A percentile compares a stretch with the other conserved stretches of the same genome.
Evolutionary conservation across 164 flowering plant genomes (phyloP).

Genomic region (Aristolochia contorta): DNA sequence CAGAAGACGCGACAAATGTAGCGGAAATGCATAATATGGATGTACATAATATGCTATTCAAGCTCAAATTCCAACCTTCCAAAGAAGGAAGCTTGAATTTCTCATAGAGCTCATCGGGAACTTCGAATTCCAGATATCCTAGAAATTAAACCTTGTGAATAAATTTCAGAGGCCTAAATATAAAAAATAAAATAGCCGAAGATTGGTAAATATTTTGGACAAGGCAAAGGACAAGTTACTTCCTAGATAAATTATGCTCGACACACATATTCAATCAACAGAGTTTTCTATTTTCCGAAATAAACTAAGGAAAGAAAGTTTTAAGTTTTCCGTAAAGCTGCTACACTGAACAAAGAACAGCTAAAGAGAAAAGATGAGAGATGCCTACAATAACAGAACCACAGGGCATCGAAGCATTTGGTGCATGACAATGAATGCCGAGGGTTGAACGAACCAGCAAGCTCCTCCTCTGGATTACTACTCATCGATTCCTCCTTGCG

Average conservation of each 20-base stretch:
- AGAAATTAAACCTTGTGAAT: not conserved
- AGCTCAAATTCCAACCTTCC: not conserved
- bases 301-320: not conserved
- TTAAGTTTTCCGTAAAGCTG: no score
- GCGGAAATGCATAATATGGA: not conserved
- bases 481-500: no score
- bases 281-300: not conserved
- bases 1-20: not conserved
- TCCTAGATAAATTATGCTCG: not conserved
- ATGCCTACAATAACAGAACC: slow-evolving; percentile 37
- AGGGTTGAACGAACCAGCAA: not conserved
- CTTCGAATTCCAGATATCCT: not conserved
- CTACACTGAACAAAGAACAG: no score
- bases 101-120: not conserved
- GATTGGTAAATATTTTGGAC: not conserved
- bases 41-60: not conserved
- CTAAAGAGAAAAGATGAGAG: not conserved
- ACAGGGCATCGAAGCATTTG: slow-evolving; percentile 36
- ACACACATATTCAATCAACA: not conserved
- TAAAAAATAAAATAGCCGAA: not conserved
- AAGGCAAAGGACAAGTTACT: not conserved
- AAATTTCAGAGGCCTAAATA: not conserved
- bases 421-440: slow-evolving; percentile 26
- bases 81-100: not conserved
- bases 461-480: not conserved